A percentile compares a stretch with the other conserved stretches of the same genome.
phyloP scores from a whole-genome alignment of 2,329 filamentous ascomycete genomes.

The Claviceps citrina region DNA sequence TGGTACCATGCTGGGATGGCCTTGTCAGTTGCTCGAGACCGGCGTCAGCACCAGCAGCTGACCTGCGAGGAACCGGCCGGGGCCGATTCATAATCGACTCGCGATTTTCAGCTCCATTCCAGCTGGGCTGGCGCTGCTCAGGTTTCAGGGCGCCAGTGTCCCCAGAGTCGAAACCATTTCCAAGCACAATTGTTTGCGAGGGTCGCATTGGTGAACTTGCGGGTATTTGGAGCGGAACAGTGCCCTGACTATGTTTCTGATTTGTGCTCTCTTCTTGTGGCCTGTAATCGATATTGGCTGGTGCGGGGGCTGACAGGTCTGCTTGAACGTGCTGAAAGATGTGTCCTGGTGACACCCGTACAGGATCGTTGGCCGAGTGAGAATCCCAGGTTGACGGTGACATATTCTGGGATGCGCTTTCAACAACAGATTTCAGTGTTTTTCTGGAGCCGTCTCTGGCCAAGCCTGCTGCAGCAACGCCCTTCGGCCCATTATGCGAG shows the following conservation, averaged over 20 bases:
- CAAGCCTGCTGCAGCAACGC: slow-evolving; percentile 12
- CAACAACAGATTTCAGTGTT: slow-evolving; percentile 2
- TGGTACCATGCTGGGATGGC: background rate
- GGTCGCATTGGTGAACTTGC: slow-evolving; percentile 1
- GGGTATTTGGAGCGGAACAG: background rate
- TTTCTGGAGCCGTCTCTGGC: slow-evolving; percentile 1
- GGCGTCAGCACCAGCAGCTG: background rate
- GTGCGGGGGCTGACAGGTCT: background rate
- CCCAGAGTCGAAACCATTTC: slow-evolving; percentile 41
- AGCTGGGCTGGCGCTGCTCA: slow-evolving; percentile 5
- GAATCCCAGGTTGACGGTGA: slow-evolving; percentile 22
- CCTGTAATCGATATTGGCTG: background rate
- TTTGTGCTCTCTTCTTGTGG: background rate
- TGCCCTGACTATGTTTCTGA: background rate
- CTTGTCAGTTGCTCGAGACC: background rate
- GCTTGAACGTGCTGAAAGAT: slow-evolving; percentile 6
- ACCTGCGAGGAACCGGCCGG: slow-evolving; percentile 38
- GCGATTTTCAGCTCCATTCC: slow-evolving; percentile 1
- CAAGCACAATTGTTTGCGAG: slow-evolving; percentile 35
- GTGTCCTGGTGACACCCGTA: slow-evolving; percentile 34
- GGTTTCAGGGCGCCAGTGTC: slow-evolving; percentile 22
- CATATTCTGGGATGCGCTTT: slow-evolving; percentile 7
- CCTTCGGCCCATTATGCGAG: slow-evolving; percentile 24
- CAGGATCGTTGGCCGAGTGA: slow-evolving; percentile 22
- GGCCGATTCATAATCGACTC: slow-evolving; percentile 38